A percentile compares a stretch with the other conserved stretches of the same genome.
Conservation (phyloP, 345 rosid genomes). For the Eutrema heterophyllum region DNA sequence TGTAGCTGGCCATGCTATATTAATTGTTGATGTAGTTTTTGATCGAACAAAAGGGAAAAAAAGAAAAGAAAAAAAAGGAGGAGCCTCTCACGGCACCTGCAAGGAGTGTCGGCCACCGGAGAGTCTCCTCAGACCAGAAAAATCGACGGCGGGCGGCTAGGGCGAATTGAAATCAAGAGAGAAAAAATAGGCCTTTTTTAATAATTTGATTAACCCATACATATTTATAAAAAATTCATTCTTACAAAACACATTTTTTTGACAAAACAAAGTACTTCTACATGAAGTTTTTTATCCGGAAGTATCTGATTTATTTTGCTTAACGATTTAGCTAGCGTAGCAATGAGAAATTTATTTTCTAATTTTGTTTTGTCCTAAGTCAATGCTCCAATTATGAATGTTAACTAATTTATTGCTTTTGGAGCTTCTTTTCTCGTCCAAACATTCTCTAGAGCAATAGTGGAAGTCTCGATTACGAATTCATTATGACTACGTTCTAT, state of each 20-base stretch:
- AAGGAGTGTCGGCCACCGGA: no score
- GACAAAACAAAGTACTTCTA: background rate
- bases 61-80: no score
- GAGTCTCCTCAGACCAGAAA: no score
- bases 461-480: slow-evolving; percentile 7
- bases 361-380: background rate
- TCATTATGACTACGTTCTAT: slow-evolving; percentile 15
- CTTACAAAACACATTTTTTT: background rate
- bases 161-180: no score
- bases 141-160: no score
- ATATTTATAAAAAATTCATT: background rate
- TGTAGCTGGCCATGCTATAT: no score
- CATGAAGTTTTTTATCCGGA: background rate
- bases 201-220: background rate
- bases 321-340: background rate
- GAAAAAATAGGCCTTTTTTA: no score
- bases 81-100: no score
- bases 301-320: background rate
- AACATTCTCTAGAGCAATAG: slow-evolving; percentile 2
- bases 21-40: no score
- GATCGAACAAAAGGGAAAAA: no score
- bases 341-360: background rate
- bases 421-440: slow-evolving; percentile 10
- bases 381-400: slow-evolving; percentile 8
- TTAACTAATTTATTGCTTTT: slow-evolving; percentile 2